Conservation (phyloP, 805 yeast species). For the Dipodascus albidus region DNA sequence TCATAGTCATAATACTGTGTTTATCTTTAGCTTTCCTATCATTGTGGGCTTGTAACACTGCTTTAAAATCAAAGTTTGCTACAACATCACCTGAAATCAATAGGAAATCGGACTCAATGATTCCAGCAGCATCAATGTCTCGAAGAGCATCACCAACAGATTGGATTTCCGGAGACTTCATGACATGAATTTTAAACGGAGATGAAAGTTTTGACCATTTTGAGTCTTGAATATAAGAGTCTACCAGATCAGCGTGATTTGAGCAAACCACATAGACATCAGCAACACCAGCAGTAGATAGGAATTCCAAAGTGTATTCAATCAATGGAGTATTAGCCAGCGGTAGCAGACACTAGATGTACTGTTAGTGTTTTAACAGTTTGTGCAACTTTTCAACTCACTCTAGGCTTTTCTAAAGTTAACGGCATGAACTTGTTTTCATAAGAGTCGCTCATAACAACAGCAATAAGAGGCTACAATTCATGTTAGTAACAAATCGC, state of each 20-base stretch:
- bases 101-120: slow-evolving; percentile 81
- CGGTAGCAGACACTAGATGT: slow-evolving; percentile 58
- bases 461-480: slow-evolving; percentile 35
- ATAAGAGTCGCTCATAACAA: slow-evolving; percentile 88
- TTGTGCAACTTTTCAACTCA: slow-evolving; percentile 9
- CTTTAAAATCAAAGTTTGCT: slow-evolving; percentile 74
- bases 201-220: slow-evolving; percentile 38
- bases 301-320: slow-evolving; percentile 88
- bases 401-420: slow-evolving; percentile 71
- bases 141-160: slow-evolving; percentile 97
- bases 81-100: slow-evolving; percentile 91
- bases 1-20: slow-evolving; percentile 93
- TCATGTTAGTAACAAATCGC: neutral
- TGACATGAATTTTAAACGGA: slow-evolving; percentile 71
- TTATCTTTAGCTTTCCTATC: slow-evolving; percentile 61
- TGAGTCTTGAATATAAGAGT: slow-evolving; percentile 55
- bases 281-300: slow-evolving; percentile 80
- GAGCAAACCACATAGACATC: slow-evolving; percentile 89
- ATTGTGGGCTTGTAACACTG: slow-evolving; percentile 63
- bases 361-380: neutral
- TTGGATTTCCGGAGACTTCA: slow-evolving; percentile 74
- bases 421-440: slow-evolving; percentile 89
- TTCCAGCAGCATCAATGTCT: slow-evolving; percentile 82
- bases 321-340: slow-evolving; percentile 87
- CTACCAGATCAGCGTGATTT: slow-evolving; percentile 81